phyloP scores from a whole-genome alignment of 2,329 filamentous ascomycete genomes.

The Periconia sp. region DNA sequence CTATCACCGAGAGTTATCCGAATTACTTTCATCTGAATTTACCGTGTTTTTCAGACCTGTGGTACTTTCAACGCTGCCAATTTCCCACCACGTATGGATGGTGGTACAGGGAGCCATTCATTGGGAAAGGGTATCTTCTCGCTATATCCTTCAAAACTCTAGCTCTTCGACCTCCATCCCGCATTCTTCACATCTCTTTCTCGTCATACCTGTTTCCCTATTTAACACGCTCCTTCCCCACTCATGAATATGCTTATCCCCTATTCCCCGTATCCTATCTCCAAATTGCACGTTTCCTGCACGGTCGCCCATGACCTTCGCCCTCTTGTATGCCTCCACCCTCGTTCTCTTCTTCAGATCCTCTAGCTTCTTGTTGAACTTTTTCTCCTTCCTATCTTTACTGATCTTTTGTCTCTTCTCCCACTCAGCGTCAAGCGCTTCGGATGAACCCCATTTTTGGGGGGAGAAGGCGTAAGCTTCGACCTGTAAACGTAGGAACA shows the following conservation, averaged over 20 bases:
- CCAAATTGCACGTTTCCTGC: constrained; percentile 65
- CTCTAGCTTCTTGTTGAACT: constrained; percentile 86
- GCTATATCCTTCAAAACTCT: constrained; percentile 57
- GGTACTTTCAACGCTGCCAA: too few species aligned
- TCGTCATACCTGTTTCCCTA: constrained; percentile 71
- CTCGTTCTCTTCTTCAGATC: constrained; percentile 93
- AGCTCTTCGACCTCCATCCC: constrained; percentile 72
- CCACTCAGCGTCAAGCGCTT: constrained; percentile 87
- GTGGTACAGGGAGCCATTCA: too few species aligned
- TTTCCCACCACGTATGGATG: too few species aligned
- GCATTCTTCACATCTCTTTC: constrained; percentile 75
- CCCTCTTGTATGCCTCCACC: constrained; percentile 83
- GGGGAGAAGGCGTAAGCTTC: constrained; percentile 86
- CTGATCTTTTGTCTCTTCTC: constrained; percentile 78
- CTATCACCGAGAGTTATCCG: too few species aligned
- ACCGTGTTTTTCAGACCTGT: too few species aligned
- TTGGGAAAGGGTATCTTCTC: background rate
- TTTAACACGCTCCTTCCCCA: constrained; percentile 70
- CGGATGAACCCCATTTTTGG: constrained; percentile 88
- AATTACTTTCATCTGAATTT: too few species aligned
- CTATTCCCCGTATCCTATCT: constrained; percentile 68
- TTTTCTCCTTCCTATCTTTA: constrained; percentile 85
- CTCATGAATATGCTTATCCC: constrained; percentile 83
- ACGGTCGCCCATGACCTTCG: constrained; percentile 48
- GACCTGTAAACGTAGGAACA: constrained; percentile 91